These are phyloP conservation scores for Penicillium rolfsii DNA, from an alignment of 2,329 filamentous ascomycete genomes.

Conservation along the genomic window DNA sequence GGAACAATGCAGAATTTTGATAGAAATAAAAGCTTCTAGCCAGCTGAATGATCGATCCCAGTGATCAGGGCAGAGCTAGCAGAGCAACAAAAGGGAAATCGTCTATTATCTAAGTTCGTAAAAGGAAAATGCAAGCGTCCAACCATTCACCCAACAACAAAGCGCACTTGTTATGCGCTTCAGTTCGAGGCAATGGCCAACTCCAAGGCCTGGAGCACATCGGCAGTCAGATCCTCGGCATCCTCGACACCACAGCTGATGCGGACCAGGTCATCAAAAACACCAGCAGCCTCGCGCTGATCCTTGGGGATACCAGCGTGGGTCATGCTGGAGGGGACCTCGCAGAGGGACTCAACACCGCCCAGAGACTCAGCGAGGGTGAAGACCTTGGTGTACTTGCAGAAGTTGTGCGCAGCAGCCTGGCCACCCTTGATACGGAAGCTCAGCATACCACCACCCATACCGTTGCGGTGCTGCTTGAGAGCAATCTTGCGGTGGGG, in stretches of 20 bases:
- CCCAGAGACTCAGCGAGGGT: conserved; percentile 91
- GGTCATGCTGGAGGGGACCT: conserved; percentile 95
- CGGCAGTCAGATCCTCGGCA: conserved; percentile 75
- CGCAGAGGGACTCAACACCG: conserved; percentile 87
- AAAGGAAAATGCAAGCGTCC: conserved; percentile 18
- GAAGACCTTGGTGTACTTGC: conserved; percentile 84
- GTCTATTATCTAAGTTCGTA: conserved; percentile 26
- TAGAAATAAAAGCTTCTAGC: background rate
- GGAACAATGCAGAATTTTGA: background rate
- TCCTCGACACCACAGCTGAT: conserved; percentile 96
- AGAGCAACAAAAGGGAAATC: conserved; percentile 22
- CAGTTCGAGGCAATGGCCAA: conserved; percentile 61
- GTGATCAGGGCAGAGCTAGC: background rate
- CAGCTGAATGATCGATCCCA: background rate
- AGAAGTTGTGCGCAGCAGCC: conserved; percentile 86
- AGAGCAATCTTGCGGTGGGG: conserved; percentile 80
- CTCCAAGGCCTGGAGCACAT: conserved; percentile 82
- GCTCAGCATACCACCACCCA: conserved; percentile 96
- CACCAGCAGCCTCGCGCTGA: conserved; percentile 86
- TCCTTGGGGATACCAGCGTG: conserved; percentile 92
- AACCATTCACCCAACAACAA: conserved; percentile 4
- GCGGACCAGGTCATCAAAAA: conserved; percentile 91
- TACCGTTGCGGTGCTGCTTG: conserved; percentile 89
- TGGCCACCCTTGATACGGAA: conserved; percentile 91
- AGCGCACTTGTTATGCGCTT: conserved; percentile 19